Evolutionary conservation across 208 protist genomes (phyloP), one percentile per base, ranked within the genome.

Genomic region (Pavlovales sp.): DNA sequence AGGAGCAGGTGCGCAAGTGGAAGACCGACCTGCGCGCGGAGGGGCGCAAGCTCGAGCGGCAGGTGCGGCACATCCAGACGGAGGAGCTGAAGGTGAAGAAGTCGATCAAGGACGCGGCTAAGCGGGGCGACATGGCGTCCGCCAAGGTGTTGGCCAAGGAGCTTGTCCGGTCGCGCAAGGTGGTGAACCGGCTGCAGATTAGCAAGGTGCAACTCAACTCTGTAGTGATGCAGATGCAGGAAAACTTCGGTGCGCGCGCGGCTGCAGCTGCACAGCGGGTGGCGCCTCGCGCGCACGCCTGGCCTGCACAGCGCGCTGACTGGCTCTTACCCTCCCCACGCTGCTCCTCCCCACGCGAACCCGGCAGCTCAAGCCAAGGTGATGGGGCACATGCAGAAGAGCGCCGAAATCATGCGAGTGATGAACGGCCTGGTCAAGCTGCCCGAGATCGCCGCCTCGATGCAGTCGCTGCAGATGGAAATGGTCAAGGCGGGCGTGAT

Each of bases 171-270:
- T 87, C 83, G 40, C 83, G 83, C 36, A 87, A 87, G 67, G 83
- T 67, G 0, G 71, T 79, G 26, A 79, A 42, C 40, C 83, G 83
- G 71, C 71, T 87, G 36, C 40, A 87, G 22, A 79, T 67, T 0
- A 42, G 28, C 47, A 78, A 79, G 67, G 83, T 67, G 39, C 47
- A 76, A 26, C 76, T 87, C 57, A 87, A 87, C 36, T 87, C 83
- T 11, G 83, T 87, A 5, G 42, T 87, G 8, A 87, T 87, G 83
- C 57, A 87, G 57, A 79, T 87, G 83, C 41, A 87, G 67, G 76
- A 79, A 28, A 71, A 71, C 57, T 71, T n/a, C 57, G 57, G 57
- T 71, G 57, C 57, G 57, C 57, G 57, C 7, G 44, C 44, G n/a
- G n/a, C n/a, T n/a, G 11, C 81, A 85, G 36, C 0, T 76, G 2